Base-by-base conservation (phyloP, 805 yeast genomes). In the Priceomyces carsonii region DNA sequence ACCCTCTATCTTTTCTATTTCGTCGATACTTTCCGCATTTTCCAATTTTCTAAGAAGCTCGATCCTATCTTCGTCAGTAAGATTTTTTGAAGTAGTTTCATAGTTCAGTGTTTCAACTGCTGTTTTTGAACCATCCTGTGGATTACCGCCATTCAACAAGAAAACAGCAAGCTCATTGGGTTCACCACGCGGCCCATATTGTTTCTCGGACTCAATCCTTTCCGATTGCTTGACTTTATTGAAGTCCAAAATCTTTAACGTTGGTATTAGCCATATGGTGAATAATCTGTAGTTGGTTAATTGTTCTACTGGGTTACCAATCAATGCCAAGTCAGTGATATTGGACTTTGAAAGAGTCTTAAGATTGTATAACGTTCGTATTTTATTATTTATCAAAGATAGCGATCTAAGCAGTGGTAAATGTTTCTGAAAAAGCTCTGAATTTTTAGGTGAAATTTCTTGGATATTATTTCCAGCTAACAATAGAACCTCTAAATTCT, bases 1-100 rank as follows among this genome's bases (percentile, higher is more conserved):
- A 18, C 59, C 63, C 53, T 87, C 95, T 16, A 89, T 74, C 33
- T 77, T 63, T 39, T 81, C 85, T 5, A 89, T 85, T 43, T 90
- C 96, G 5, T 75, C 85, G 38, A 90, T 53, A 33, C 80, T 78
- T 3, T 79, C 71, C 1, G 96, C 95, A 20, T 61, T 64, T 34
- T 71, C 68, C 37, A 90, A 63, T 43, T 77, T 72, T 26, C 65
- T 52, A 42, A 80, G 69, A 32, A 90, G 58, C 29, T 61, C 59
- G 9, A 58, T 56, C 38, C 68, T 73, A 24, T 82, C 88, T 22
- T 72, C 77, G 0, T 67, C 73, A 1, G 80, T 66, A 47, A 86
- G 64, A 40, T 70, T 77, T 17, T 60, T 53, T 12, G 70, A 66
- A 0, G 65, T 17, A 15, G 7, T 15, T 18, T 39, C 26, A 10